Evolutionary conservation across 257 asterid genomes (phyloP).

Genomic region (Solanum lycopersicoides): DNA sequence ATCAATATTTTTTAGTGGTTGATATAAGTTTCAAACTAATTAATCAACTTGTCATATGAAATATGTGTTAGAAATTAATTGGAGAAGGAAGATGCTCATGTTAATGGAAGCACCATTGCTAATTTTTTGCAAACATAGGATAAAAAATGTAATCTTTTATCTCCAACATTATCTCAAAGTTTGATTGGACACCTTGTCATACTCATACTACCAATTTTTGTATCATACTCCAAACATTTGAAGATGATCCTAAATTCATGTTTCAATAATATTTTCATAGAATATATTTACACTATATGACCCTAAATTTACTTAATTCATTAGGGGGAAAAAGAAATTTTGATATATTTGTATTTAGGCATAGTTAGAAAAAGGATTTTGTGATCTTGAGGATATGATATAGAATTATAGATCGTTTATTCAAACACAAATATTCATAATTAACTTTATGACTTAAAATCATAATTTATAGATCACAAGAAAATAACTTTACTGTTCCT

Average conservation of each 20-base stretch:
- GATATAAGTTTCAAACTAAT: background rate
- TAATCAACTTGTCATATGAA: background rate
- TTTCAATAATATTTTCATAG: background rate
- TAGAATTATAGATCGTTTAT: background rate
- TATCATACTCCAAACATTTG: background rate
- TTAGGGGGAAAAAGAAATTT: background rate
- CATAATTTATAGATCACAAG: rapidly evolving
- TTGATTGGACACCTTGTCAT: background rate
- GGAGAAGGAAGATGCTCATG: background rate
- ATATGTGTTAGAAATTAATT: background rate
- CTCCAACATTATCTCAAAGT: background rate
- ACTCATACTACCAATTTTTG: background rate
- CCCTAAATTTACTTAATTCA: background rate
- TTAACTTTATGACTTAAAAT: background rate
- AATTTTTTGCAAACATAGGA: background rate
- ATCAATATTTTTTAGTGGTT: background rate
- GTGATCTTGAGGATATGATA: background rate
- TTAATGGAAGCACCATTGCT: background rate
- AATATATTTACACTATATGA: background rate
- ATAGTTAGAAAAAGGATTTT: background rate
- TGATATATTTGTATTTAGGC: background rate
- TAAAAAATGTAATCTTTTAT: background rate
- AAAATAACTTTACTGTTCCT: background rate
- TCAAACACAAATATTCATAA: rapidly evolving
- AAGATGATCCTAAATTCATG: background rate